These are phyloP conservation scores for Aspergillus felis DNA, from an alignment of 2,329 filamentous ascomycete genomes.

Conservation along the genomic window DNA sequence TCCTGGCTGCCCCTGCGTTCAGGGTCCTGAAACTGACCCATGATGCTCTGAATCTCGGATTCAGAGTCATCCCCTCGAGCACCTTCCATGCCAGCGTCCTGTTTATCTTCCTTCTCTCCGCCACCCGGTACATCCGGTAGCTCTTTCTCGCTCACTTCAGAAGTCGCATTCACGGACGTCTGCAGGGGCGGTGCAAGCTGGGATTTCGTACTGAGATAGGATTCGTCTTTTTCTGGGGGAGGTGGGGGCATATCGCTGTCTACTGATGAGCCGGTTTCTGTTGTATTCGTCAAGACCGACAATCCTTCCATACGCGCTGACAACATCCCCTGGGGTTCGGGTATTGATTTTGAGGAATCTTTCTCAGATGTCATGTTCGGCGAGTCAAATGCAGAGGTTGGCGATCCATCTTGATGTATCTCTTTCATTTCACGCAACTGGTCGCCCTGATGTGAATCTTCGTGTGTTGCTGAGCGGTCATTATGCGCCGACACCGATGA, in stretches of 20 bases:
- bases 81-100: slow-evolving; percentile 52
- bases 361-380: slow-evolving; percentile 4
- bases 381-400: neutral
- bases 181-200: slow-evolving; percentile 32
- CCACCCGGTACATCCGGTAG: slow-evolving; percentile 34
- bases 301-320: slow-evolving; percentile 28
- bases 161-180: slow-evolving; percentile 37
- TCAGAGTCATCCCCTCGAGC: slow-evolving; percentile 66
- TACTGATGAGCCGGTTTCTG: slow-evolving; percentile 14
- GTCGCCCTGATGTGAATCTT: slow-evolving; percentile 5
- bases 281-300: slow-evolving; percentile 25
- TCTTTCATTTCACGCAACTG: slow-evolving; percentile 13
- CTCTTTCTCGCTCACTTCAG: slow-evolving; percentile 36
- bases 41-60: slow-evolving; percentile 93
- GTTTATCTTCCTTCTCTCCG: slow-evolving; percentile 41
- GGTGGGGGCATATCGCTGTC: slow-evolving; percentile 38
- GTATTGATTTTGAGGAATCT: slow-evolving; percentile 9
- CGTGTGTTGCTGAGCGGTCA: slow-evolving; percentile 10
- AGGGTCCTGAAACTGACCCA: slow-evolving; percentile 86
- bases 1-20: slow-evolving; percentile 68
- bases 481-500: slow-evolving; percentile 15
- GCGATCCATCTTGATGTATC: slow-evolving; percentile 6
- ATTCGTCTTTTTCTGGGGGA: slow-evolving; percentile 49
- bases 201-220: slow-evolving; percentile 46
- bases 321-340: slow-evolving; percentile 20